Conservation (phyloP, 2,329 filamentous ascomycete species). For the Calonectria crousiana region DNA sequence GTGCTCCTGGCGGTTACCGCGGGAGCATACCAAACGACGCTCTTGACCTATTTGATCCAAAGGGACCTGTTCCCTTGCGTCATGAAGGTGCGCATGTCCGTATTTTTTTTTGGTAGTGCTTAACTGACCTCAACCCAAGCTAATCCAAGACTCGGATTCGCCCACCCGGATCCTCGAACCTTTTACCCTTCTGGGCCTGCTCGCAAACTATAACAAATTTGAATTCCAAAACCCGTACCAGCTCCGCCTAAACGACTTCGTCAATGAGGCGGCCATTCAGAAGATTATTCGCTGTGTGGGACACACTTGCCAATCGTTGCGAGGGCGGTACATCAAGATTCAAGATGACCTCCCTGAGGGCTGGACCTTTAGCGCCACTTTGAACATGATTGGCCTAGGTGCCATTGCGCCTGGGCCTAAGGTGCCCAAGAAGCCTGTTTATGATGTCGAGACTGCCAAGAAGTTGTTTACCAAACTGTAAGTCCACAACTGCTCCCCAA, state of each 20-base stretch:
- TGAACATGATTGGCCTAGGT: constrained; percentile 88
- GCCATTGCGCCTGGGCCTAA: constrained; percentile 78
- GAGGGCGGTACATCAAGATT: constrained; percentile 84
- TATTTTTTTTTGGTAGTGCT: not conserved
- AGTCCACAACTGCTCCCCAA: constrained; percentile 48
- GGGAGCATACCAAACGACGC: constrained; percentile 94
- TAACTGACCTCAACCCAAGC: constrained; percentile 59
- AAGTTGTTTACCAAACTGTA: constrained; percentile 84
- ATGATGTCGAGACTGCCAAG: constrained; percentile 85
- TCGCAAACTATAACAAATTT: constrained; percentile 99
- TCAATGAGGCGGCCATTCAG: constrained; percentile 88
- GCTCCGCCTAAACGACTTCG: constrained; percentile 91
- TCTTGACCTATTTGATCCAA: constrained; percentile 95
- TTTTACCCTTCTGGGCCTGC: constrained; percentile 84
- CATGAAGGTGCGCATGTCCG: constrained; percentile 78
- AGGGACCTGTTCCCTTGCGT: constrained; percentile 92
- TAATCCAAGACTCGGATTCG: constrained; percentile 82
- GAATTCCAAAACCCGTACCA: constrained; percentile 98
- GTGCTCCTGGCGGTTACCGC: constrained; percentile 87
- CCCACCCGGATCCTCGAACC: constrained; percentile 75
- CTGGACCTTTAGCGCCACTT: constrained; percentile 85
- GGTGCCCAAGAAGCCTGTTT: constrained; percentile 66
- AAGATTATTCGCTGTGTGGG: constrained; percentile 85
- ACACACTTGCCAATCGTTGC: constrained; percentile 73
- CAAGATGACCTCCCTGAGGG: constrained; percentile 92